Base-by-base conservation (phyloP, 140 eudicot genomes). In the Flaveria floridana region DNA sequence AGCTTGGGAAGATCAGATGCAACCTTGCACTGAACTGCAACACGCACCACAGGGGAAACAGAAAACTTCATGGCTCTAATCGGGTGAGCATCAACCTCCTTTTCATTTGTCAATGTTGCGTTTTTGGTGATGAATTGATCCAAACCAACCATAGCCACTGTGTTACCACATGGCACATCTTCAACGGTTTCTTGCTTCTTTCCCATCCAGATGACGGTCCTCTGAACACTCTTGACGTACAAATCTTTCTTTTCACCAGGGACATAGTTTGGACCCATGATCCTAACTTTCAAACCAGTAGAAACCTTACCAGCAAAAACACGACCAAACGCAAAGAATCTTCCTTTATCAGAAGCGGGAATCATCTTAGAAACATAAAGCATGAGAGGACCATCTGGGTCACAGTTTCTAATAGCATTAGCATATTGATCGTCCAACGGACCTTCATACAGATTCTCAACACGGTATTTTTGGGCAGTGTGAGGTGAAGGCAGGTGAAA, bases 1-100 rank as follows among this genome's bases (percentile, higher is more conserved):
- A 89, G 90, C 81, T 89, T 89, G 13, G 96, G 96, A 11, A 89
- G 86, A 73, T 89, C 96, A 30, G 96, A 89, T 0, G 96, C 93
- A 23, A 85, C 91, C 88, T 89, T 89, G 79, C 96, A 89, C 83
- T 89, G 96, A 28, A 89, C 96, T 0, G 93, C 96, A 10, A 89
- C 96, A 83, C 93, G 93, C 51, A 89, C 93, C 3, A 87, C 96
- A 21, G 96, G 96, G 7, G 96, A 88, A 18, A 88, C 95, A 1
- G 95, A 88, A 65, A 88, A 88, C 78, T 88, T 88, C 95, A 88
- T 88, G 19, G 95, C 95, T 4, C 86, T 78, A 3, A 88, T 88
- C 0, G 95, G 95, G 78, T 88, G 91, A 0, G 95, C 95, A 37
- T 88, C 95, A 7, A 53, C 74, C 57, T 88, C 95, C 61, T 88